Percentiles rank a stretch among this genome's conserved stretches.
Conservation (phyloP, 345 rosid genomes). For the Dovyalis caffra region DNA sequence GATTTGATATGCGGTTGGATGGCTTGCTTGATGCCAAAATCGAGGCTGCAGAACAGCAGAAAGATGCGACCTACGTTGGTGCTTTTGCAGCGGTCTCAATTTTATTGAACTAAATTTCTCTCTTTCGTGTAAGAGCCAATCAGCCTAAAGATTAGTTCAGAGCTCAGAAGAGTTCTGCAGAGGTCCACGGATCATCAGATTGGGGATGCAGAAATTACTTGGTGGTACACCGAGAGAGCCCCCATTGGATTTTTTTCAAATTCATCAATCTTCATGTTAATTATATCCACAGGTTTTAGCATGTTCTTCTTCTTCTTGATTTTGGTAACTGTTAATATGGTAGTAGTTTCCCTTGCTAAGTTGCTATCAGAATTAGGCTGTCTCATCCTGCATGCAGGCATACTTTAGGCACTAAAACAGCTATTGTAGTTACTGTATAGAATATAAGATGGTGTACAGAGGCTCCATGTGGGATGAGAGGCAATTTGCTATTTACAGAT, state of each 20-base stretch:
- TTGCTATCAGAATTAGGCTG: no score
- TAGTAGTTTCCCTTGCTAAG: background rate
- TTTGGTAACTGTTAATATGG: background rate
- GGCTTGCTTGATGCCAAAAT: background rate
- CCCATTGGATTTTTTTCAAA: background rate
- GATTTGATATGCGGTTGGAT: background rate
- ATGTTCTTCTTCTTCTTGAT: background rate
- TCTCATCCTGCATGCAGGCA: background rate
- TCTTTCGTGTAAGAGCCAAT: background rate
- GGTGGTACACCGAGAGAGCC: background rate
- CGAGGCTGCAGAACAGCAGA: background rate
- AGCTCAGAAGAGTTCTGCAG: background rate
- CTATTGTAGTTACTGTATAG: background rate
- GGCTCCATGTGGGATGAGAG: no score
- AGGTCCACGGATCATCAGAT: background rate
- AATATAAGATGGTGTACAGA: no score
- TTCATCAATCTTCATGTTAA: background rate
- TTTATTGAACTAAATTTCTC: background rate
- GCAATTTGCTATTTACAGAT: no score
- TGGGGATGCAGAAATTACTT: background rate
- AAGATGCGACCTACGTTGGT: background rate
- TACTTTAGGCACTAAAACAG: background rate
- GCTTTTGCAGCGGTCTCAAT: background rate
- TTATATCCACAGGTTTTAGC: background rate
- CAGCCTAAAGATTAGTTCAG: background rate